Percentiles rank a stretch among this genome's conserved stretches.
Conservation (phyloP, 129 eudicot genomes). For the Flaveria trinervia region DNA sequence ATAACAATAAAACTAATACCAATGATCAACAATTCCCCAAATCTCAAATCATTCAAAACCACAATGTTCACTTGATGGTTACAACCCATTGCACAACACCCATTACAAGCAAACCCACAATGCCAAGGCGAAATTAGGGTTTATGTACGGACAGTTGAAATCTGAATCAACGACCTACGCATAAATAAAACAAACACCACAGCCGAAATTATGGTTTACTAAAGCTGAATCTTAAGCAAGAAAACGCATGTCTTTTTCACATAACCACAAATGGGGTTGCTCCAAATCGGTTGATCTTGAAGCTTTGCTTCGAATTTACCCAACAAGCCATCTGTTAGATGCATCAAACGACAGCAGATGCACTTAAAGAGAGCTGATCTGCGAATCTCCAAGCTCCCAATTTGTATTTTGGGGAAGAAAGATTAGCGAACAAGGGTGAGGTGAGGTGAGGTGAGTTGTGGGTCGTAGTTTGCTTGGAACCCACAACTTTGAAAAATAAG, state of each 20-base stretch:
- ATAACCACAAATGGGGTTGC: slow-evolving; percentile 5
- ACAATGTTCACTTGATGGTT: not conserved
- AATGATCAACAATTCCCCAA: slow-evolving; percentile 34
- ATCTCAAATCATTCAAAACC: slow-evolving; percentile 18
- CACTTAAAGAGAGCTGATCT: slow-evolving; percentile 16
- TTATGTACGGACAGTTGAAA: slow-evolving; percentile 21
- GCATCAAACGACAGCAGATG: slow-evolving; percentile 18
- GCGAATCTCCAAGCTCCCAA: not conserved
- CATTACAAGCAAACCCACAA: slow-evolving; percentile 9
- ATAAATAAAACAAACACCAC: slow-evolving; percentile 23
- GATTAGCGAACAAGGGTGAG: slow-evolving; percentile 13
- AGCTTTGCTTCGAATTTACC: slow-evolving; percentile 63
- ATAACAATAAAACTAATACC: not conserved
- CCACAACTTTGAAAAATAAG: slow-evolving; percentile 28
- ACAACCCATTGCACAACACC: slow-evolving; percentile 6
- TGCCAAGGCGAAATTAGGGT: slow-evolving; percentile 23
- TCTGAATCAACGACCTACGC: slow-evolving; percentile 11
- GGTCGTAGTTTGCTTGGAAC: slow-evolving; percentile 26
- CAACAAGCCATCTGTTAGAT: slow-evolving; percentile 16
- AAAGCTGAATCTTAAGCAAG: slow-evolving; percentile 29
- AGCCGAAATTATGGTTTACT: not conserved
- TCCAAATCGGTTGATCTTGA: slow-evolving; percentile 27
- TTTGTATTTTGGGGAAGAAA: not conserved
- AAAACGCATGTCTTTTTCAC: slow-evolving; percentile 4
- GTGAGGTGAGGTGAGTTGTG: slow-evolving; percentile 10